Conservation (phyloP, 2,329 filamentous ascomycete genomes). For the Arthrobotrys sphaeroides region DNA sequence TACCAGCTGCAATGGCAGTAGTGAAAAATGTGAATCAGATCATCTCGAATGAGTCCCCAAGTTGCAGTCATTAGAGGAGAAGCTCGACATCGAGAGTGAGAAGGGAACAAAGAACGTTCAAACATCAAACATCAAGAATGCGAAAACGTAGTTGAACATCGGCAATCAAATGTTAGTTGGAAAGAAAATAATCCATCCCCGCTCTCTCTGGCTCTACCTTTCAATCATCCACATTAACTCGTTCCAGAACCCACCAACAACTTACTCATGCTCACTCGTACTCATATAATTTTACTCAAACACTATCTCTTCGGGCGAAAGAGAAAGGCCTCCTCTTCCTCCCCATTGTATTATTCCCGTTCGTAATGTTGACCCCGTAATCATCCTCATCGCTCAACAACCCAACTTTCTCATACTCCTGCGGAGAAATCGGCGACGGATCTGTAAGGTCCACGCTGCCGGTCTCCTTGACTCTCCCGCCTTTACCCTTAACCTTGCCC, state of each 20-base stretch:
- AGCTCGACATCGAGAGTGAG: not conserved
- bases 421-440: not conserved
- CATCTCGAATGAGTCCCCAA: not conserved
- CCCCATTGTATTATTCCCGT: not conserved
- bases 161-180: not conserved
- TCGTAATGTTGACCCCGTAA: constrained; percentile 32
- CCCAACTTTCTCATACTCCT: not conserved
- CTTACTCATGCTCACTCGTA: too few species aligned
- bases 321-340: constrained; percentile 21
- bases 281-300: constrained; percentile 3
- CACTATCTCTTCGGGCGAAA: constrained; percentile 12
- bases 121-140: constrained; percentile 20
- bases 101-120: not conserved
- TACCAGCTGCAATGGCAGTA: not conserved
- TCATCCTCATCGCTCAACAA: constrained; percentile 37
- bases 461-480: constrained; percentile 8
- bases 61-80: constrained; percentile 5
- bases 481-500: constrained; percentile 33
- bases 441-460: not conserved
- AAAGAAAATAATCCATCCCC: not conserved
- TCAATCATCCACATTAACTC: constrained; percentile 17
- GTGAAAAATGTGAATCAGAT: not conserved
- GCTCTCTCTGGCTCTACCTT: not conserved
- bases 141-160: constrained; percentile 11
- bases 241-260: not conserved